Evolutionary conservation across 305 asterid species (phyloP).

Genomic region (Coffea humblotiana): DNA sequence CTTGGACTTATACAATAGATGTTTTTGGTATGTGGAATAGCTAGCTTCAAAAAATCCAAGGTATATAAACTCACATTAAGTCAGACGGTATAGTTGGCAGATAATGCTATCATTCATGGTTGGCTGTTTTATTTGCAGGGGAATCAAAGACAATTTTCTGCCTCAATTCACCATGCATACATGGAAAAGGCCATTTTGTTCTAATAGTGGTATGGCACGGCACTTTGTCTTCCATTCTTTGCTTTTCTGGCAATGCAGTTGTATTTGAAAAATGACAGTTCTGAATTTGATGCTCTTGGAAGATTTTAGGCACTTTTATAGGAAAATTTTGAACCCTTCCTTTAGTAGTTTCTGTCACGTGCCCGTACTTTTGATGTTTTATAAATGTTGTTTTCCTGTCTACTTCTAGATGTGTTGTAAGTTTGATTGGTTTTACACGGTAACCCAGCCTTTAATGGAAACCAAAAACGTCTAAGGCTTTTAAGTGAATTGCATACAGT

Average conservation of each 20-base stretch:
- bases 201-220: constrained; percentile 53
- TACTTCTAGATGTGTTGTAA: neutral
- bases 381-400: neutral
- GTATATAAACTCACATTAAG: neutral
- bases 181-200: constrained; percentile 55
- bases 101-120: neutral
- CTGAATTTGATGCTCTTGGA: neutral
- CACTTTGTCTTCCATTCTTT: neutral
- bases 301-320: neutral
- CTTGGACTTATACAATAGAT: neutral
- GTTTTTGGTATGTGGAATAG: neutral
- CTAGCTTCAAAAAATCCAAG: neutral
- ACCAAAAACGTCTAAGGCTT: neutral
- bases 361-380: neutral
- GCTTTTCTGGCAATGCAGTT: neutral
- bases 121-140: constrained; percentile 44
- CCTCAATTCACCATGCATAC: constrained; percentile 34
- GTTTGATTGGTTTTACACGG: neutral
- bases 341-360: neutral
- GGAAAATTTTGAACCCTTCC: neutral
- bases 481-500: neutral
- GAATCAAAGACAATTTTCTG: constrained; percentile 33
- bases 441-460: neutral
- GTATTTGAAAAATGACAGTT: neutral
- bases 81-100: neutral